Evolutionary conservation across 176 grass and related monocot species (phyloP).

Genomic region (Oryza brachyantha): DNA sequence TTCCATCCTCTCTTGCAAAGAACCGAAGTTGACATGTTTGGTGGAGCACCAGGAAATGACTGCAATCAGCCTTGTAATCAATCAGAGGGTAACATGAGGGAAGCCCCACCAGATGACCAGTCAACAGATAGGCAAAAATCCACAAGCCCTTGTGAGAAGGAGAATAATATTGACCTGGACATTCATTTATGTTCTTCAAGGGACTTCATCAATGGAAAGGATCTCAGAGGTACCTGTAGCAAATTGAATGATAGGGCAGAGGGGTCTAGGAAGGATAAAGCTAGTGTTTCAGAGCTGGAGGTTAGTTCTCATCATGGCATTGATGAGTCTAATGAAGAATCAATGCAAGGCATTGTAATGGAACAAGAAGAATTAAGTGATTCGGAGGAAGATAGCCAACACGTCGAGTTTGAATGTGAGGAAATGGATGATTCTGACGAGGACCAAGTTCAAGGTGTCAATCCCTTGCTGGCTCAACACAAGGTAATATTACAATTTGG

Average conservation of each 20-base stretch:
- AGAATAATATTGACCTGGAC: conserved; percentile 72
- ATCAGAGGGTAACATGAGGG: conserved; percentile 35
- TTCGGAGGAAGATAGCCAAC: conserved; percentile 71
- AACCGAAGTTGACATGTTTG: conserved; percentile 40
- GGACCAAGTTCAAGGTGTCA: conserved; percentile 44
- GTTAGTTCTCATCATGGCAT: conserved; percentile 30
- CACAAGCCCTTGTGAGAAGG: conserved; percentile 39
- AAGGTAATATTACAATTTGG: conserved; percentile 33
- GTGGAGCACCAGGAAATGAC: conserved; percentile 31
- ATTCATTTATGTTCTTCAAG: conserved; percentile 62
- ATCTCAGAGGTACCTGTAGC: conserved; percentile 31
- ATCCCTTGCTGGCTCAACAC: conserved; percentile 34
- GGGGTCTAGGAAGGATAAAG: conserved; percentile 29
- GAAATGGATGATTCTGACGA: conserved; percentile 89
- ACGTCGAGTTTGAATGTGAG: conserved; percentile 87
- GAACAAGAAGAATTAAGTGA: conserved; percentile 96
- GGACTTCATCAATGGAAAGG: conserved; percentile 25
- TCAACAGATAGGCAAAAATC: conserved; percentile 39
- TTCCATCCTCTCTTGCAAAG: conserved; percentile 91
- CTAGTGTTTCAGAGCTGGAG: conserved; percentile 31
- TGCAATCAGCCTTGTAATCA: conserved; percentile 18
- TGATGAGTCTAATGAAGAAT: conserved; percentile 57
- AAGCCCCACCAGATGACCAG: conserved; percentile 29
- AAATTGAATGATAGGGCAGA: conserved; percentile 14
- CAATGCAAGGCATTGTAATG: conserved; percentile 78